Base-by-base conservation (phyloP, 78 protist species). In the Dictyostelium capitatum region DNA sequence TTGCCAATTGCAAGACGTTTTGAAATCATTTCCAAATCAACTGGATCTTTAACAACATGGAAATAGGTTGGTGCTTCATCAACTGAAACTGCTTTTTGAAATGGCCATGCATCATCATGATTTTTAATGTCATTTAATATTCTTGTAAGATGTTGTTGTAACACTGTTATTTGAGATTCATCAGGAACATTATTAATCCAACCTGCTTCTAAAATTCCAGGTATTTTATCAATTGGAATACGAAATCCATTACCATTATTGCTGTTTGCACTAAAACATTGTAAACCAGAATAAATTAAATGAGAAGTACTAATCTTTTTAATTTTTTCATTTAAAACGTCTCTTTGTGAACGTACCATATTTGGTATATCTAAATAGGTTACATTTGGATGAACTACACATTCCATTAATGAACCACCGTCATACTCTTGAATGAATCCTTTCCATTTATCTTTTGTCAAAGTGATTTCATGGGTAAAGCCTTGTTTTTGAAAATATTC, bases 401-500 rank as follows among this genome's bases (percentile, higher is more conserved):
- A 95, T 57, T 92, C 92, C 96, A 96, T 92, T 20, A 98, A 79
- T 8, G 97, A 92, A 30, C 97, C 99, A 15, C 98, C 99, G 41
- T 97, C 98, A 80, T 98, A 98, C 78, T 98, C 98, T 91, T 98
- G 98, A 82, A 98, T 97, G 82, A 75, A 90, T 1, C 98, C 98
- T 12, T 92, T 85, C 95, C 95, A 96, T 25, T 75, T 82, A 41
- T 80, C 89, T 17, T 37, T 56, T 14, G 54, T 56, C 81, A 98
- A 53, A 0, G 97, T 82, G 17, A 98, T 79, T 50, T 95, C 89
- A 56, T 69, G 94, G 7, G 95, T 90, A 64, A 98, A 98, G 19
- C 99, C 99, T 74, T 97, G 99, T 69, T 98, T 98, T 53, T 95
- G 85, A 69, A 98, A 98, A 57, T 97, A 98, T 19, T 98, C 99